These are phyloP conservation scores for Alternaria rosae DNA, from an alignment of 2,329 filamentous ascomycete species.

Conservation along the genomic window DNA sequence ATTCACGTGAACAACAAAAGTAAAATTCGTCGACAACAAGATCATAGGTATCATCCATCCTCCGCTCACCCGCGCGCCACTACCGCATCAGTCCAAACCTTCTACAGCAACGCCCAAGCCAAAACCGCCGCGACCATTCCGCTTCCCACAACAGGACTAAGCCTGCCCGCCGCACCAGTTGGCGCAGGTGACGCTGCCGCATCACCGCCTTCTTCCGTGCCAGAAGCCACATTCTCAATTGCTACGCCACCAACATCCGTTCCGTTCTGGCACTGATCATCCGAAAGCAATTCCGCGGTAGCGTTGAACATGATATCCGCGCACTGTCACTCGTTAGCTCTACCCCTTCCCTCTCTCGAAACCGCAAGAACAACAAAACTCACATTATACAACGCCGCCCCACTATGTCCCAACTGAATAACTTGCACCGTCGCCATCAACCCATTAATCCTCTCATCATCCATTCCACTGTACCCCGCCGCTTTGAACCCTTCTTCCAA, in stretches of 20 bases:
- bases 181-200: constrained; percentile 1
- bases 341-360: background rate
- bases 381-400: constrained; percentile 56
- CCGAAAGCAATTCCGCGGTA: constrained; percentile 46
- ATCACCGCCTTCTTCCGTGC: background rate
- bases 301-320: constrained; percentile 55
- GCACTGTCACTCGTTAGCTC: constrained; percentile 43
- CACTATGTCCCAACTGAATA: constrained; percentile 52
- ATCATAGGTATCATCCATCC: background rate
- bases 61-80: no score
- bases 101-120: constrained; percentile 24
- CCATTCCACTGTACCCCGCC: constrained; percentile 30
- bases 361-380: constrained; percentile 11
- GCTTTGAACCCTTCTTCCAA: constrained; percentile 35
- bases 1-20: background rate
- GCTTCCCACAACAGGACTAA: constrained; percentile 26
- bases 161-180: constrained; percentile 19
- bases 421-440: constrained; percentile 55
- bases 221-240: constrained; percentile 30
- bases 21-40: background rate
- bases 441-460: constrained; percentile 43
- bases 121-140: constrained; percentile 28
- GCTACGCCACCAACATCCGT: constrained; percentile 49
- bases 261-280: constrained; percentile 50
- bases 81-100: no score